Evolutionary conservation across 106 monocot species (phyloP), one percentile per base, ranked within the genome.

Genomic region (Dendrobium officinale): DNA sequence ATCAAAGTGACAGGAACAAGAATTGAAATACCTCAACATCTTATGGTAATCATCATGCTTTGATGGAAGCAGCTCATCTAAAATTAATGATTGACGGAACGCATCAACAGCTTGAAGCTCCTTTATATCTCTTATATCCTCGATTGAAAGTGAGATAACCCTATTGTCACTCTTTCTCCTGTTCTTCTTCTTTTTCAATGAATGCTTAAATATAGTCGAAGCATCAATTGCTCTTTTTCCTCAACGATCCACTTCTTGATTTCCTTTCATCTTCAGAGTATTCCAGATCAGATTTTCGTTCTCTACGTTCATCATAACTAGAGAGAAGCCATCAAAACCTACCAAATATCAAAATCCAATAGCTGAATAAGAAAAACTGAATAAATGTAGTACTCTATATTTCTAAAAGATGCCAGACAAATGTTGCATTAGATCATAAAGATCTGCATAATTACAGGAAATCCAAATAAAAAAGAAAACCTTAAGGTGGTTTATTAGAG

Each of bases 261-360:
- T 61, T 91, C 75, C 83, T 91, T 29, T 91, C 91, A 84, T 91
- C 91, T 78, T 88, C 91, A 66, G 91, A 88, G 37, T 77, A 81
- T 47, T 88, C 88, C 67, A 91, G 76, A 59, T 91, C 90, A 31
- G 88, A 86, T 75, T 78, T 88, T 42, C 84, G 77, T 66, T 88
- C 85, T 82, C 67, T 81, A 16, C 58, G 59, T 61, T 90, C 90
- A 67, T 90, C 85, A 77, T 84, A 75, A 77, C 78, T 72, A 26
- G 26, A 18, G 26, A 18, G n/a, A 77, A 83, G 16, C 87, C 85
- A 40, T 90, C 87, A 83, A 90, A 83, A 85, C 90, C 90, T 87
- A 77, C 48, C 68, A 82, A 75, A 42, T 13, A 49, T 26, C 24
- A 13, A 76, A 76, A 31, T 55, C 3, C 51, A 51, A 51, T 51